These are phyloP conservation scores for Debaryomyces castellii DNA, from an alignment of 805 yeast genomes.

Conservation along the genomic window DNA sequence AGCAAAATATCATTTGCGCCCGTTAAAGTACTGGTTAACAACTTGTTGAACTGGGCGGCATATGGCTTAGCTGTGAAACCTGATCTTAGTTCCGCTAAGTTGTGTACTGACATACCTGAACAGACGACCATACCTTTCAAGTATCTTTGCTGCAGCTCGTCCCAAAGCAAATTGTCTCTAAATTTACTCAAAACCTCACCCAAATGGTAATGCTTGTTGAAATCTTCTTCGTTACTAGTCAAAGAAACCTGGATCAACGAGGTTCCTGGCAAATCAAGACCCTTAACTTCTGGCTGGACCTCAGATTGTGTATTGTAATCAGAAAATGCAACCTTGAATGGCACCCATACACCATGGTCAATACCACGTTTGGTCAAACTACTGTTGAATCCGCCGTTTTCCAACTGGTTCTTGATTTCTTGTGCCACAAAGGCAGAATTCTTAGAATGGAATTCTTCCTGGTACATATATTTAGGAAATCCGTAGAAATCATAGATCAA, in stretches of 20 bases:
- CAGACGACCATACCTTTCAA: conserved; percentile 49
- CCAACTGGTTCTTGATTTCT: conserved; percentile 42
- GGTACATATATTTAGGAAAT: conserved; percentile 65
- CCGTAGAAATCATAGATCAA: conserved; percentile 76
- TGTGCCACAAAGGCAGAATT: conserved; percentile 44
- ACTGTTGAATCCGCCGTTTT: conserved; percentile 43
- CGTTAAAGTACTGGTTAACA: conserved; percentile 42
- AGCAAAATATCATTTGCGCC: conserved; percentile 30
- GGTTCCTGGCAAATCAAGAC: conserved; percentile 42
- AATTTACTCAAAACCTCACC: conserved; percentile 56
- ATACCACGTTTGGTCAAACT: conserved; percentile 58
- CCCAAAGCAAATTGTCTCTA: conserved; percentile 42
- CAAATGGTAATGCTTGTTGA: conserved; percentile 46
- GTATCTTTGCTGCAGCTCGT: conserved; percentile 21
- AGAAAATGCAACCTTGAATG: conserved; percentile 66
- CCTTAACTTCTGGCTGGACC: conserved; percentile 19
- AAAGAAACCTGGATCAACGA: conserved; percentile 54
- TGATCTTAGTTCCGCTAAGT: conserved; percentile 50
- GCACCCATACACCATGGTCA: conserved; percentile 86
- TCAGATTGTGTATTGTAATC: conserved; percentile 29
- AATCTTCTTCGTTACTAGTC: conserved; percentile 36
- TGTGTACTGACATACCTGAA: conserved; percentile 83
- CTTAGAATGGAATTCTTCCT: conserved; percentile 57
- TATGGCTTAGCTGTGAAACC: conserved; percentile 40
- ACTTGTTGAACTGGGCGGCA: conserved; percentile 49